Evolutionary conservation across 164 flowering plant genomes (phyloP).

Genomic region (Malania oleifera): DNA sequence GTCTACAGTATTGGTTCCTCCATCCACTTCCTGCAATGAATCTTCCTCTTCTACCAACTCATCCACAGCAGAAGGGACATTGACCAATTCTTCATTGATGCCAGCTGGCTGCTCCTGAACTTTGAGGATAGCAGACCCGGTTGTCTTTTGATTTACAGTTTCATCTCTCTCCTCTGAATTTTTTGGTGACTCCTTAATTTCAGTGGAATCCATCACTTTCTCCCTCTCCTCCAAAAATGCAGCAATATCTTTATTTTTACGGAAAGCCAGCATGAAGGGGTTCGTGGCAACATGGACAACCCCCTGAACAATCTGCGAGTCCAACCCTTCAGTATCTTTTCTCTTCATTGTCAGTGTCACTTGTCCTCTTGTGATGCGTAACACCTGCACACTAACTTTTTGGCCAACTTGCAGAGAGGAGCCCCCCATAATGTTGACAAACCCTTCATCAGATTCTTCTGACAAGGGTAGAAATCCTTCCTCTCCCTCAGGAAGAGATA

Average conservation of each 20-base stretch:
- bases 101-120: slow-evolving; percentile 18
- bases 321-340: slow-evolving; percentile 36
- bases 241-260: slow-evolving; percentile 66
- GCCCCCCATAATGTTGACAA: slow-evolving; percentile 48
- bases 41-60: slow-evolving; percentile 20
- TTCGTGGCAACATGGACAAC: slow-evolving; percentile 65
- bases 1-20: slow-evolving; percentile 7
- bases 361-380: slow-evolving; percentile 66
- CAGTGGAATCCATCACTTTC: slow-evolving; percentile 27
- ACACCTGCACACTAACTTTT: slow-evolving; percentile 75
- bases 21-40: slow-evolving; percentile 14
- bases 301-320: slow-evolving; percentile 37
- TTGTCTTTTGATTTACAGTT: slow-evolving; percentile 11
- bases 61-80: slow-evolving; percentile 20
- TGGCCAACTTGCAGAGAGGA: slow-evolving; percentile 71
- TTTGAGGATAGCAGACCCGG: slow-evolving; percentile 14
- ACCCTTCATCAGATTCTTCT: slow-evolving; percentile 68
- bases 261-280: slow-evolving; percentile 89
- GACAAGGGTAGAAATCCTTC: slow-evolving; percentile 87
- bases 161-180: slow-evolving; percentile 21
- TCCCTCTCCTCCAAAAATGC: slow-evolving; percentile 72
- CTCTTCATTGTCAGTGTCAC: slow-evolving; percentile 86
- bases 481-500: slow-evolving; percentile 85
- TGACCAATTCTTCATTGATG: slow-evolving; percentile 4
- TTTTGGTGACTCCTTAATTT: slow-evolving; percentile 12